These are phyloP conservation scores for Neurospora sp. DNA, from an alignment of 495 filamentous ascomycete species.

Conservation along the genomic window DNA sequence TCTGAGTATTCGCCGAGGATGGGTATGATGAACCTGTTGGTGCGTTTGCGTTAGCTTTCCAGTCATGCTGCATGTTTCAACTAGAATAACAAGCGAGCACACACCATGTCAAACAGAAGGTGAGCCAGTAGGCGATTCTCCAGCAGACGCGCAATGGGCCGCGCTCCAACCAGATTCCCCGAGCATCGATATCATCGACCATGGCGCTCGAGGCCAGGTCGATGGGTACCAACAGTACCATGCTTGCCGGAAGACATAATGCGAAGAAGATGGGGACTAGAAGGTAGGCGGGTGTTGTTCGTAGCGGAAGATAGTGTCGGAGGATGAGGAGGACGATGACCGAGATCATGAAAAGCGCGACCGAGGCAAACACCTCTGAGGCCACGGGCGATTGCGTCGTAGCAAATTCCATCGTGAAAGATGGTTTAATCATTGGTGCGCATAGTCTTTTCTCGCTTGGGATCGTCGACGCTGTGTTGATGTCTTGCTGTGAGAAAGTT, in stretches of 20 bases:
- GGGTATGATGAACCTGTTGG: constrained; percentile 73
- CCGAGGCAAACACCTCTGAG: constrained; percentile 52
- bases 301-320: constrained; percentile 80
- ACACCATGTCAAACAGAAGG: constrained; percentile 87
- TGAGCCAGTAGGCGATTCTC: constrained; percentile 94
- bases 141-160: constrained; percentile 69
- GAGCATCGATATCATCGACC: constrained; percentile 53
- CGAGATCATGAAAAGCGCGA: constrained; percentile 63
- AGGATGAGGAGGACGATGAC: constrained; percentile 70
- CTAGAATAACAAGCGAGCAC: constrained; percentile 4
- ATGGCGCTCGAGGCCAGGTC: constrained; percentile 81
- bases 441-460: not conserved
- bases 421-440: not conserved
- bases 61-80: not conserved
- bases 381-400: constrained; percentile 16
- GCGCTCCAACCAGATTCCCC: constrained; percentile 55
- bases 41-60: not conserved
- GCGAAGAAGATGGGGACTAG: constrained; percentile 87
- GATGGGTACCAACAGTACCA: constrained; percentile 91
- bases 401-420: constrained; percentile 12
- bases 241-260: constrained; percentile 81
- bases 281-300: constrained; percentile 84
- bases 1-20: constrained; percentile 89
- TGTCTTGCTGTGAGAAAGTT: not conserved
- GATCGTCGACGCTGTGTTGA: not conserved